Conservation (phyloP, 2,329 filamentous ascomycete species). For the Whalleya microplaca region DNA sequence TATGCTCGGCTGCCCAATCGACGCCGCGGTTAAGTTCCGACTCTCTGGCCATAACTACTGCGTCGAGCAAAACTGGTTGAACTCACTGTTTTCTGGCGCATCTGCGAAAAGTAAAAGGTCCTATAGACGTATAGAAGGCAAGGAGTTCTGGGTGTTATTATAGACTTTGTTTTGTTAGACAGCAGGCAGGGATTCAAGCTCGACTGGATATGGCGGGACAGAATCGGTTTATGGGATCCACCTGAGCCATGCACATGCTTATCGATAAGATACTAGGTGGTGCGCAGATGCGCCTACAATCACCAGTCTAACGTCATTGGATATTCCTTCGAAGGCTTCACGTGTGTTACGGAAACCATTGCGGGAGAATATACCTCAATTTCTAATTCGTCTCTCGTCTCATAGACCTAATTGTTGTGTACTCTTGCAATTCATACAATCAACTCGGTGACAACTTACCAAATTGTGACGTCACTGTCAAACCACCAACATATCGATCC, state of each 20-base stretch:
- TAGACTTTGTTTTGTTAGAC: not conserved
- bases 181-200: not conserved
- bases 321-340: not conserved
- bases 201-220: not conserved
- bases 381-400: not conserved
- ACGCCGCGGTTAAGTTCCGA: constrained; percentile 23
- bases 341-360: not conserved
- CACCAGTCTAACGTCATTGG: not conserved
- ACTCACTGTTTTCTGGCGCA: not conserved
- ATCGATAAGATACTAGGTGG: not conserved
- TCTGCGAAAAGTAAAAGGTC: not conserved
- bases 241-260: not conserved
- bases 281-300: not conserved
- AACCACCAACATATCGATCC: not conserved
- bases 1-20: constrained; percentile 22
- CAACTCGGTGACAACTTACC: no score
- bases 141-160: not conserved
- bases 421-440: not conserved
- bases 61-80: not conserved
- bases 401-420: not conserved
- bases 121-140: not conserved
- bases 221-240: not conserved
- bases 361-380: not conserved
- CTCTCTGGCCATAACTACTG: not conserved
- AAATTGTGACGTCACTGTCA: not conserved